These are phyloP conservation scores for Trichoderma atroviride DNA, from an alignment of 2,329 filamentous ascomycete genomes.

Conservation along the genomic window DNA sequence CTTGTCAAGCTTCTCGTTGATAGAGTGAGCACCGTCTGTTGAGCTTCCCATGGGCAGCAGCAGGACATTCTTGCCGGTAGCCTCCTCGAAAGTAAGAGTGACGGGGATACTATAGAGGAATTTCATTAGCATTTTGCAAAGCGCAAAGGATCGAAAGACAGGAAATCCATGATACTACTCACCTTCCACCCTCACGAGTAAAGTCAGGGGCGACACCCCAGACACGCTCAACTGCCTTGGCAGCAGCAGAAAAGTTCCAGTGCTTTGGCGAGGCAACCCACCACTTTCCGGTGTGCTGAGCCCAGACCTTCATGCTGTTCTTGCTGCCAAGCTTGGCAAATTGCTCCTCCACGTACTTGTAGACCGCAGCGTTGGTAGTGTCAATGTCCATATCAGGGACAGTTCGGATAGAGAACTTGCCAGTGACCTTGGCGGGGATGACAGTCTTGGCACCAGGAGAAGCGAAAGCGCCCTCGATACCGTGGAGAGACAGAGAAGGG, in stretches of 20 bases:
- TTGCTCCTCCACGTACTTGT: constrained; percentile 78
- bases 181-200: constrained; percentile 92
- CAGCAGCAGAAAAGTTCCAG: constrained; percentile 96
- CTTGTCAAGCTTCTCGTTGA: constrained; percentile 98
- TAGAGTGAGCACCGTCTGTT: constrained; percentile 93
- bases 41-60: constrained; percentile 96
- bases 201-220: constrained; percentile 93
- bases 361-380: constrained; percentile 82
- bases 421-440: constrained; percentile 95
- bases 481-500: constrained; percentile 91
- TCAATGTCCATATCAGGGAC: constrained; percentile 97
- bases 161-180: constrained; percentile 35
- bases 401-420: constrained; percentile 97
- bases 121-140: constrained; percentile 2
- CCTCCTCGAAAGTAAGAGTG: constrained; percentile 95
- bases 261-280: constrained; percentile 97
- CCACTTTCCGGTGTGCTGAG: constrained; percentile 95
- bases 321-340: constrained; percentile 89
- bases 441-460: constrained; percentile 95
- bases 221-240: constrained; percentile 94
- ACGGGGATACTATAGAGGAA: constrained; percentile 75
- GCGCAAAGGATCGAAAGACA: constrained; percentile 25
- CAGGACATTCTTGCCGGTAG: constrained; percentile 96
- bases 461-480: constrained; percentile 92
- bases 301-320: constrained; percentile 80